Percentiles rank a stretch among this genome's conserved stretches.
phyloP scores from a whole-genome alignment of 441 rosid genomes.

The Populus tomentosa region DNA sequence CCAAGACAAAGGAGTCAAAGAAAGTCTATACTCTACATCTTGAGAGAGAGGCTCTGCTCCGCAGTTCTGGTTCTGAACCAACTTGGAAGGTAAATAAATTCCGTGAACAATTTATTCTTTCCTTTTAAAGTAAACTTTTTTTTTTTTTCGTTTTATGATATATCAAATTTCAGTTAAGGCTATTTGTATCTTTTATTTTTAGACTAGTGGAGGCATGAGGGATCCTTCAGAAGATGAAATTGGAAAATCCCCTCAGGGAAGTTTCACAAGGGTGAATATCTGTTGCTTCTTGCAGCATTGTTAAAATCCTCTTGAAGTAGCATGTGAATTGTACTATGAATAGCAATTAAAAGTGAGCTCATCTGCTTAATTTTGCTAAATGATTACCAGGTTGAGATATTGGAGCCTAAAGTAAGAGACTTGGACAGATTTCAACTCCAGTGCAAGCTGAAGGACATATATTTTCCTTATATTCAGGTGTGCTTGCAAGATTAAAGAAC shows the following conservation, averaged over 20 bases:
- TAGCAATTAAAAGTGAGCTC: neutral
- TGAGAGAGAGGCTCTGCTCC: conserved; percentile 50
- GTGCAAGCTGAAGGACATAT: conserved; percentile 79
- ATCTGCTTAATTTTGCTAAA: neutral
- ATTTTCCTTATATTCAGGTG: conserved; percentile 85
- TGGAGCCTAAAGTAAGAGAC: conserved; percentile 28
- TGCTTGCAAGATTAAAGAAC: neutral
- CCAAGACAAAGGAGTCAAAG: conserved; percentile 31
- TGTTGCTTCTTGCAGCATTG: neutral
- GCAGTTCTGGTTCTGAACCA: conserved; percentile 31
- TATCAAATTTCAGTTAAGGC: neutral
- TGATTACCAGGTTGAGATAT: conserved; percentile 57
- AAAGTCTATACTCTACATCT: conserved; percentile 53
- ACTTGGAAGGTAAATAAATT: conserved; percentile 55
- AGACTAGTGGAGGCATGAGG: conserved; percentile 63
- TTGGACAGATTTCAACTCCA: conserved; percentile 39
- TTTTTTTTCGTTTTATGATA: neutral
- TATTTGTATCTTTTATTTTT: conserved; percentile 7
- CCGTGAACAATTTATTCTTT: neutral
- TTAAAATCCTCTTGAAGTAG: neutral
- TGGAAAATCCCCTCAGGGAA: conserved; percentile 45
- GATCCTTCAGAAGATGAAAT: conserved; percentile 49
- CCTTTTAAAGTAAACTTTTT: neutral
- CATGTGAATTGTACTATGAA: neutral
- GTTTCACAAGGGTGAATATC: conserved; percentile 61